Conservation (phyloP, 805 yeast genomes). For the Metschnikowia gruessii region DNA sequence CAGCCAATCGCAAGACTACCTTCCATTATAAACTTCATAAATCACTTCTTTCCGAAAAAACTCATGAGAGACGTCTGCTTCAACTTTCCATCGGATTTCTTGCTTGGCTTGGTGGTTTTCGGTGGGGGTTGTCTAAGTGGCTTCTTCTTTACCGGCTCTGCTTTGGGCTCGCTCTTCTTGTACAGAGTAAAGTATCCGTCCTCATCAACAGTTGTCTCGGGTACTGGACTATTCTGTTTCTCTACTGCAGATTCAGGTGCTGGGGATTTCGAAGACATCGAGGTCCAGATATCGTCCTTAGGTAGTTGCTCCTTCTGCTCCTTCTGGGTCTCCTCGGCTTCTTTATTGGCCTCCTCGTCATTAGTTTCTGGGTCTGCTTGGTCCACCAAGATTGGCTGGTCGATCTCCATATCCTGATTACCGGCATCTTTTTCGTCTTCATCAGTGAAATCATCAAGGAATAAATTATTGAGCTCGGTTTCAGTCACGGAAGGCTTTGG, state of each 20-base stretch:
- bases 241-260: not conserved
- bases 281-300: slow-evolving; percentile 4
- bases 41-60: slow-evolving; percentile 42
- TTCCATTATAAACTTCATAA: not conserved
- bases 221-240: not conserved
- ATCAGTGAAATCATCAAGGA: slow-evolving; percentile 20
- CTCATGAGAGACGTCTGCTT: slow-evolving; percentile 47
- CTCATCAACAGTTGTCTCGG: slow-evolving; percentile 35
- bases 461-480: slow-evolving; percentile 14
- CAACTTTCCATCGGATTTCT: slow-evolving; percentile 24
- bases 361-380: not conserved
- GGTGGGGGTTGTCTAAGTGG: slow-evolving; percentile 1
- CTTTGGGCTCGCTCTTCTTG: slow-evolving; percentile 17
- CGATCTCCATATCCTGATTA: slow-evolving; percentile 9
- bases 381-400: slow-evolving; percentile 16
- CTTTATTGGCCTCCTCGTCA: not conserved
- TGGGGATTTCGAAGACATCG: slow-evolving; percentile 5
- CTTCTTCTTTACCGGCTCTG: slow-evolving; percentile 3
- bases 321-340: not conserved
- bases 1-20: too few species aligned
- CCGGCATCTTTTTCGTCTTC: slow-evolving; percentile 9
- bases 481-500: slow-evolving; percentile 5
- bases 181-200: slow-evolving; percentile 50
- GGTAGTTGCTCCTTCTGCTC: not conserved
- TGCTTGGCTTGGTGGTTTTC: slow-evolving; percentile 1